Base-by-base conservation (phyloP, 257 asterid genomes). In the Rhazya stricta region DNA sequence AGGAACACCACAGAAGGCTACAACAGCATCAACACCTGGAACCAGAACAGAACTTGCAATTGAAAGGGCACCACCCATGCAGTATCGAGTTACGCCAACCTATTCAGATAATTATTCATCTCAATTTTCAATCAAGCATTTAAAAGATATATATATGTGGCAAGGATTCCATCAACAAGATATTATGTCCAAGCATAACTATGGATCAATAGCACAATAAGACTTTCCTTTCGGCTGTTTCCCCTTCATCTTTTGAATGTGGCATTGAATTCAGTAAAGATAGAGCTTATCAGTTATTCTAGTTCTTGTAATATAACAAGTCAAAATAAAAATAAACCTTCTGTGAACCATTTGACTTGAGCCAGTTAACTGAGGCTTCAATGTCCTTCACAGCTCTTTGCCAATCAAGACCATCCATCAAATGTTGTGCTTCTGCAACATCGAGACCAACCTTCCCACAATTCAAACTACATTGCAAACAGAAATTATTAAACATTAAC, bases 41-140 rank as follows among this genome's bases (percentile, higher is more conserved):
- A 91, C 86, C 83, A 86, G 78, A 53, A 95, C 98, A 78, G 99
- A 89, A 83, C 98, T 95, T 80, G 98, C 99, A 75, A 95, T 83
- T 61, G 96, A 84, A 79, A 95, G 97, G 81, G 99, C 98, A 61
- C 98, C 99, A 58, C 98, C 99, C 99, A 95, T 91, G 90, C 99
- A 95, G 84, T 78, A 95, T 77, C 99, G 96, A 72, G 96, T 91
- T n/a, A 92, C 96, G 42, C 98, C 99, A 81, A 90, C 83, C 99
- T 95, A 82, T 60, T 63, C 12, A 50, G 16, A 74, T 25, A 23
- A 62, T 37, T 61, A 12, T 27, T 48, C 48, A 67, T 43, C 37
- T 43, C 19, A 41, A 9, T 50, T 11, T 32, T 45, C 27, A 48
- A 18, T 23, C 2, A 50, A 41, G 32, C 46, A 54, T 30, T 62